Percentiles rank a stretch among this genome's conserved stretches.
These are phyloP conservation scores for Mytilinidion resinicola DNA, from an alignment of 495 filamentous ascomycete genomes.

Conservation along the genomic window DNA sequence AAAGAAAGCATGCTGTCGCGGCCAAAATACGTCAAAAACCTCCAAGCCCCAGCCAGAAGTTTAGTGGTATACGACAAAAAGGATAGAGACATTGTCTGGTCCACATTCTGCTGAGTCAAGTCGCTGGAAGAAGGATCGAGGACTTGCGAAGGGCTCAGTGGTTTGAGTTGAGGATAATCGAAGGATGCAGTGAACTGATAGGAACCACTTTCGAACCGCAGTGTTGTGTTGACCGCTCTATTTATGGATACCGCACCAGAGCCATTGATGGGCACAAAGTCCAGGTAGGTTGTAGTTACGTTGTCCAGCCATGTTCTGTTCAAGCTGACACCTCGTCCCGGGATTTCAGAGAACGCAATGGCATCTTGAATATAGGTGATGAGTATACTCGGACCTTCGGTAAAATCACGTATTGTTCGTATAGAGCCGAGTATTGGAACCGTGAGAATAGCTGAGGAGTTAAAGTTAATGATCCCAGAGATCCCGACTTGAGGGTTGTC, in stretches of 20 bases:
- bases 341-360: constrained; percentile 37
- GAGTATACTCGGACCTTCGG: constrained; percentile 51
- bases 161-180: constrained; percentile 56
- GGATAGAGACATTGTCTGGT: constrained; percentile 48
- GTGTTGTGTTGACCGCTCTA: constrained; percentile 32
- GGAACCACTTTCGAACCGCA: constrained; percentile 45
- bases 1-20: constrained; percentile 57
- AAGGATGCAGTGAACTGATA: constrained; percentile 55
- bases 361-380: constrained; percentile 49
- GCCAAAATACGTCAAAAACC: constrained; percentile 62
- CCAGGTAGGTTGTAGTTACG: constrained; percentile 47
- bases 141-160: constrained; percentile 44
- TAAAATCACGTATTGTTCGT: constrained; percentile 55
- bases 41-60: constrained; percentile 58
- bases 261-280: constrained; percentile 36
- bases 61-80: constrained; percentile 60
- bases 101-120: constrained; percentile 42
- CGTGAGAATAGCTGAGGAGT: constrained; percentile 48
- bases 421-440: constrained; percentile 55
- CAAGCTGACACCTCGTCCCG: constrained; percentile 42
- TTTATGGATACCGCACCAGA: constrained; percentile 32
- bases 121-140: constrained; percentile 43
- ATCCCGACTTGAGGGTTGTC: constrained; percentile 47
- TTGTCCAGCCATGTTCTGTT: constrained; percentile 57
- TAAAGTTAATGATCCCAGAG: constrained; percentile 47